Evolutionary conservation across 192 early-diverging fungal genomes (phyloP).

Genomic region (Rhizoclosmatium globosum): DNA sequence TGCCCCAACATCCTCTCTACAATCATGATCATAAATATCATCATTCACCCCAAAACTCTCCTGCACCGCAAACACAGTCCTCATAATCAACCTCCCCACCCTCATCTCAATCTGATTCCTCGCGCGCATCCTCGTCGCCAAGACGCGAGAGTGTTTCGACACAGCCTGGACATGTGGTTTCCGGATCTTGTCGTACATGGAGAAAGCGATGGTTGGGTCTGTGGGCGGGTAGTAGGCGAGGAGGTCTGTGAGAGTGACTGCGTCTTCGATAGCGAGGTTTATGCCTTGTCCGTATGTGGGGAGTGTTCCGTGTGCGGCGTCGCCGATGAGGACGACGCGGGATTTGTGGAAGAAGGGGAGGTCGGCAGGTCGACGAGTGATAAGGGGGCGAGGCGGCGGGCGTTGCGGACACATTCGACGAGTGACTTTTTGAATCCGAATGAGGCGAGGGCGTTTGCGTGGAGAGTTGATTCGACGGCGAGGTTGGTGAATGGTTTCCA

Average conservation of each 20-base stretch:
- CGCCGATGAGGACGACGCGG: slow-evolving; percentile 16
- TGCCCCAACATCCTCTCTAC: not conserved
- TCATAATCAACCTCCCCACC: slow-evolving; percentile 5
- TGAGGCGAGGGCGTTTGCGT: not conserved
- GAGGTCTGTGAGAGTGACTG: slow-evolving; percentile 23
- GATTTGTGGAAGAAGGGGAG: slow-evolving; percentile 2
- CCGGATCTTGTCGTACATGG: slow-evolving; percentile 8
- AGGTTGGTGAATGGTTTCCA: slow-evolving; percentile 3
- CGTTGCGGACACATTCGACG: not conserved
- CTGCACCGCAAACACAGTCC: not conserved
- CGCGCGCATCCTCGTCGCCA: not conserved
- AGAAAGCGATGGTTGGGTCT: not conserved
- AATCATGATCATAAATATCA: slow-evolving; percentile 2
- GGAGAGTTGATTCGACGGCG: not conserved
- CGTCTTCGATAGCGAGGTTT: slow-evolving; percentile 41
- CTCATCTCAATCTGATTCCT: not conserved
- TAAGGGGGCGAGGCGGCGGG: not conserved
- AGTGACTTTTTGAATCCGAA: not conserved
- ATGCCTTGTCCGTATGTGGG: slow-evolving; percentile 44
- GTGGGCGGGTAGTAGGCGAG: not conserved
- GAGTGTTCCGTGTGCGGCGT: slow-evolving; percentile 37
- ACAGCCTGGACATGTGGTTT: too few species aligned
- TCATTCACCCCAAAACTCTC: not conserved
- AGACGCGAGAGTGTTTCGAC: not conserved
- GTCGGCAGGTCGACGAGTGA: not conserved